Conservation (phyloP, 2,329 filamentous ascomycete genomes). For the Diaporthe velutina region DNA sequence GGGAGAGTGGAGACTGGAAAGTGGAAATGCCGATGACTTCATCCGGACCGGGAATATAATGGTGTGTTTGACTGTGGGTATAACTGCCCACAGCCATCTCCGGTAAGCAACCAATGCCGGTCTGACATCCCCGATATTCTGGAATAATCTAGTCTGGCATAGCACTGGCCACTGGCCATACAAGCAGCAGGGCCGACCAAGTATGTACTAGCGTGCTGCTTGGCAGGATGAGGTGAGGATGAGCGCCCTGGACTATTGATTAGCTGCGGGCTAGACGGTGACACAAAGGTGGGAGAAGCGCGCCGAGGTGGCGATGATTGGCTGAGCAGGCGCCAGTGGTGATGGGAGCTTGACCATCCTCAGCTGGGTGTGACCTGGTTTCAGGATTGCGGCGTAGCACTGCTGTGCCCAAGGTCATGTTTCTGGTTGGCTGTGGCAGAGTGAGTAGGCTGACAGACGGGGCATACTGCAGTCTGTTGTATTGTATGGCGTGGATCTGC, state of each 20-base stretch:
- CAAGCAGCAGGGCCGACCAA: no score
- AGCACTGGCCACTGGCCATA: not conserved
- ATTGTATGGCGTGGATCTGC: not conserved
- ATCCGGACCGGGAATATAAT: not conserved
- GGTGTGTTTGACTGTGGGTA: not conserved
- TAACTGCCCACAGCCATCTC: not conserved
- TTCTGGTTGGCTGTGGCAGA: slow-evolving; percentile 12
- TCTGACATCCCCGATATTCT: not conserved
- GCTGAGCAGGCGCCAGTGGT: slow-evolving; percentile 6
- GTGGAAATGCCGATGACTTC: not conserved
- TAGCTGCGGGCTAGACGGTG: not conserved
- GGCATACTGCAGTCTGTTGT: not conserved
- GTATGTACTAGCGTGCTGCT: not conserved
- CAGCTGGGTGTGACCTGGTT: slow-evolving; percentile 23
- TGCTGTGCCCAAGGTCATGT: not conserved
- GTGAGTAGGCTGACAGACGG: slow-evolving; percentile 1
- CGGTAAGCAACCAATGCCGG: not conserved
- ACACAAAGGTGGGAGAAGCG: slow-evolving; percentile 20
- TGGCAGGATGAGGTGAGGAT: not conserved
- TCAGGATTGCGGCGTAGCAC: slow-evolving; percentile 30
- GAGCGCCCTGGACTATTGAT: not conserved
- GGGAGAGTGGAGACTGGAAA: not conserved
- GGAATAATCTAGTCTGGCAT: not conserved
- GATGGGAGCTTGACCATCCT: slow-evolving; percentile 7
- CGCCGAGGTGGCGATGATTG: slow-evolving; percentile 8